Evolutionary conservation across 1,139 yeast genomes (phyloP).

Genomic region (Pichia sp.): DNA sequence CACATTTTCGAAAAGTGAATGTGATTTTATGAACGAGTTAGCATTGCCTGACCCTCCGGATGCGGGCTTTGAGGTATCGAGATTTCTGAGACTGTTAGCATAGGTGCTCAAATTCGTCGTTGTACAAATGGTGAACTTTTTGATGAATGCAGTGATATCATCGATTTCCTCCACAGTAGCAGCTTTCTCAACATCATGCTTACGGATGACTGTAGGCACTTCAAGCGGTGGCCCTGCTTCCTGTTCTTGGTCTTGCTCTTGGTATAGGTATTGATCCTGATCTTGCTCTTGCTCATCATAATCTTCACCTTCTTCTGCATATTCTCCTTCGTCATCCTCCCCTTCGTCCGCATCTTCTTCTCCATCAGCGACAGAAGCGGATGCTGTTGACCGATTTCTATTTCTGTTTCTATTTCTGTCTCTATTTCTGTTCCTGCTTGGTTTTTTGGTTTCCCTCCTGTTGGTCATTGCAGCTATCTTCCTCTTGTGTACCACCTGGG

Average conservation of each 20-base stretch:
- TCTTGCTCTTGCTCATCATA: constrained; percentile 9
- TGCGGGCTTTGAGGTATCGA: background rate
- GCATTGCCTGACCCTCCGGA: background rate
- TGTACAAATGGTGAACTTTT: constrained; percentile 12
- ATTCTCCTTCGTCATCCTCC: background rate
- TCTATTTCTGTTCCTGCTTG: constrained; percentile 7
- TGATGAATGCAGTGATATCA: constrained; percentile 20
- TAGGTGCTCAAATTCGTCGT: constrained; percentile 5
- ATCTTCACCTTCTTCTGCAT: background rate
- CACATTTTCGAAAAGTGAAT: constrained; percentile 16
- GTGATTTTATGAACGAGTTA: constrained; percentile 1
- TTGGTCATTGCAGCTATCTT: background rate
- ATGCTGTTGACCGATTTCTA: background rate
- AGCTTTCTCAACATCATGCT: constrained; percentile 19
- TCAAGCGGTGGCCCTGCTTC: constrained; percentile 5
- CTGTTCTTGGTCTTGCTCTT: too few species aligned
- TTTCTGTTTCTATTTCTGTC: too few species aligned
- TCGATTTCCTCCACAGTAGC: constrained; percentile 15
- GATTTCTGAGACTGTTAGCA: constrained; percentile 3
- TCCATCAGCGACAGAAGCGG: constrained; percentile 1
- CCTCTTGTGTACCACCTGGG: constrained; percentile 14
- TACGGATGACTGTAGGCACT: constrained; percentile 15
- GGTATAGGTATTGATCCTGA: too few species aligned
- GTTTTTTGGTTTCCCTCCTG: constrained; percentile 1
- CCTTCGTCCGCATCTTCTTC: constrained; percentile 8